A percentile compares a stretch with the other conserved stretches of the same genome.
phyloP scores from a whole-genome alignment of 148 eudicot species.

The Rheum nobile region DNA sequence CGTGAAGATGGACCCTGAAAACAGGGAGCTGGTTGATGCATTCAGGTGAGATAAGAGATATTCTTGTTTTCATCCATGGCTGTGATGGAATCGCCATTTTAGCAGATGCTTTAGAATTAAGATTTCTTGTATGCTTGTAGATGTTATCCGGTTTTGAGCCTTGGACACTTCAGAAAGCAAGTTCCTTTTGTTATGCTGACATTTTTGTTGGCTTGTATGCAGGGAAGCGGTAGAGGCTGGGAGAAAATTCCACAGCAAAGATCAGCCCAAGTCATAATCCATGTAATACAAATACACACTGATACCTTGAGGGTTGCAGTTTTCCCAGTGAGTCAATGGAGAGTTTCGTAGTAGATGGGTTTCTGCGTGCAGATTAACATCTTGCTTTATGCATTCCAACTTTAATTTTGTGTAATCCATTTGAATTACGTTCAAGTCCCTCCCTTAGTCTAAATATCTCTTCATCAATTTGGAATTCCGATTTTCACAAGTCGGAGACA shows the following conservation, averaged over 20 bases:
- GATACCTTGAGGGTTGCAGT: background rate
- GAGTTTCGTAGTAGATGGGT: background rate
- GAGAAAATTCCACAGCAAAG: slow-evolving; percentile 47
- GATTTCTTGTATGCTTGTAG: too few species aligned
- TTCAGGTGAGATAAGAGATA: slow-evolving; percentile 42
- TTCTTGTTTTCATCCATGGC: background rate
- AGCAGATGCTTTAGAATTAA: too few species aligned
- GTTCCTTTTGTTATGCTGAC: background rate
- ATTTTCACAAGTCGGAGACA: too few species aligned
- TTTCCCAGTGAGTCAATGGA: background rate
- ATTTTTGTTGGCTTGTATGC: slow-evolving; percentile 9
- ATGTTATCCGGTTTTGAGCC: too few species aligned
- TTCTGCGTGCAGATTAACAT: background rate
- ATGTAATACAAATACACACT: background rate
- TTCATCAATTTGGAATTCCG: too few species aligned
- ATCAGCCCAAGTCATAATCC: slow-evolving; percentile 27
- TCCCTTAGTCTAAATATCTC: too few species aligned
- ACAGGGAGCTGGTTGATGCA: slow-evolving; percentile 69
- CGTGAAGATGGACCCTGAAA: slow-evolving; percentile 80
- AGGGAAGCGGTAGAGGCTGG: slow-evolving; percentile 97
- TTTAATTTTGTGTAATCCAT: background rate
- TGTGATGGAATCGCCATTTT: background rate
- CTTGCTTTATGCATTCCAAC: background rate
- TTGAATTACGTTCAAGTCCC: background rate
- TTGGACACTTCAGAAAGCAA: too few species aligned